Evolutionary conservation across 164 flowering plant species (phyloP), one percentile per base, ranked within the genome.

Genomic region (Liquidambar formosana): DNA sequence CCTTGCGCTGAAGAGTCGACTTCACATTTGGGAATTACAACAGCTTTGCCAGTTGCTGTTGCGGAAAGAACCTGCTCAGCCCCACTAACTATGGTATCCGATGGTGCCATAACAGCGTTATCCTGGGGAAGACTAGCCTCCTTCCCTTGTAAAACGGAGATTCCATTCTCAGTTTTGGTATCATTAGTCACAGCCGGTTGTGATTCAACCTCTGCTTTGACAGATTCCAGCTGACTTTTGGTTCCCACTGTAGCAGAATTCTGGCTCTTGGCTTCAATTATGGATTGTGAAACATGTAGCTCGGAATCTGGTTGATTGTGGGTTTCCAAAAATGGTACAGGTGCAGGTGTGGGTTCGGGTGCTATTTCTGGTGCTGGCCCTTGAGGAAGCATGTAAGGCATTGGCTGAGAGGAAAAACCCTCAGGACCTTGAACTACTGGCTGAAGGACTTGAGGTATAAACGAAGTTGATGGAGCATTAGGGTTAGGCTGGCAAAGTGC

Each of bases 401-500:
- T 15, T 25, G 63, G 60, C 44, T 63, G 74, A 46, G 74, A 68
- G 25, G 64, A 28, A 38, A 64, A n/a, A 16, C 61, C 61, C 64
- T 64, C 69, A 38, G 77, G 69, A 11, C 63, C 72, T 45, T 28
- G 46, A 46, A 21, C 56, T 46, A 58, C 71, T 63, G 62, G 75
- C 26, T 72, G 61, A 57, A 25, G 71, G 16, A 61, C 33, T 57
- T 51, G 77, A 64, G 70, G 66, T 33, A 27, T 14, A 33, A 54
- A 43, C 18, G 57, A 52, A 33, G 65, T 22, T 41, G 78, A 26
- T 33, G 68, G 54, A 41, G 71, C 64, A 57, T 64, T 70, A 33
- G 74, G 66, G 57, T 71, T 71, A 41, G 79, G 57, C 16, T 81
- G 83, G 65, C 70, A 72, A 43, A 79, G 68, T 23, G 77, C 81